phyloP scores from a whole-genome alignment of 2,329 filamentous ascomycete genomes.

The Aspergillus sp. region DNA sequence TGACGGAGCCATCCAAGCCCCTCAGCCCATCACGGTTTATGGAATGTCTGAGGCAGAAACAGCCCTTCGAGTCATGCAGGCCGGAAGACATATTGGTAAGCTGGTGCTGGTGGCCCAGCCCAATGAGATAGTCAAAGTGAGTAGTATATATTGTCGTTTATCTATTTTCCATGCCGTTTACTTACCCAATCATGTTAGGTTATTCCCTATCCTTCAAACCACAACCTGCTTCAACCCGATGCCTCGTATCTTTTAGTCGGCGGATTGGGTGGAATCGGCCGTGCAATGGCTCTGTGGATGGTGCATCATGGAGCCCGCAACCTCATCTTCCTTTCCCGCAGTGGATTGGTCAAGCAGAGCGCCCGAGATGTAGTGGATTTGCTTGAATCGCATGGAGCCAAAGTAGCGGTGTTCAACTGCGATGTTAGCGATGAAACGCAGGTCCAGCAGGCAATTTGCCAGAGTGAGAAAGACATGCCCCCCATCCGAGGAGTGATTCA shows the following conservation, averaged over 20 bases:
- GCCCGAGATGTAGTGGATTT: slow-evolving; percentile 10
- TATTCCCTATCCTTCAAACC: background rate
- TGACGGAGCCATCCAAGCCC: background rate
- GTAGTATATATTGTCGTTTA: background rate
- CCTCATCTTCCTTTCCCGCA: slow-evolving; percentile 8
- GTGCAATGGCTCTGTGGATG: slow-evolving; percentile 6
- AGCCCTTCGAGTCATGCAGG: slow-evolving; percentile 26
- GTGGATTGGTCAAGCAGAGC: background rate
- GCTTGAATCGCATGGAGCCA: slow-evolving; percentile 9
- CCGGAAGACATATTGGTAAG: slow-evolving; percentile 35
- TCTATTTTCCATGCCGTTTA: too few species aligned
- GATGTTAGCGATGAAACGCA: slow-evolving; percentile 16
- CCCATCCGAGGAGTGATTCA: slow-evolving; percentile 30
- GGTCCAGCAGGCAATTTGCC: slow-evolving; percentile 7
- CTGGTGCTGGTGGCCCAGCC: slow-evolving; percentile 26
- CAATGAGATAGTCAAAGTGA: background rate
- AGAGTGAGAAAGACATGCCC: slow-evolving; percentile 12
- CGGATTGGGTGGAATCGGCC: slow-evolving; percentile 12
- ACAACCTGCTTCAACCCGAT: background rate
- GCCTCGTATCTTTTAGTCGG: slow-evolving; percentile 12
- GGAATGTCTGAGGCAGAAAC: slow-evolving; percentile 1
- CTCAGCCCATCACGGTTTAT: background rate
- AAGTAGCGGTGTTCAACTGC: slow-evolving; percentile 13
- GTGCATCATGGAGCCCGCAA: slow-evolving; percentile 5
- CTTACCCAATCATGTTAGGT: background rate